Evolutionary conservation across 1,139 yeast species (phyloP).

Genomic region (Suhomyces bribrorum): DNA sequence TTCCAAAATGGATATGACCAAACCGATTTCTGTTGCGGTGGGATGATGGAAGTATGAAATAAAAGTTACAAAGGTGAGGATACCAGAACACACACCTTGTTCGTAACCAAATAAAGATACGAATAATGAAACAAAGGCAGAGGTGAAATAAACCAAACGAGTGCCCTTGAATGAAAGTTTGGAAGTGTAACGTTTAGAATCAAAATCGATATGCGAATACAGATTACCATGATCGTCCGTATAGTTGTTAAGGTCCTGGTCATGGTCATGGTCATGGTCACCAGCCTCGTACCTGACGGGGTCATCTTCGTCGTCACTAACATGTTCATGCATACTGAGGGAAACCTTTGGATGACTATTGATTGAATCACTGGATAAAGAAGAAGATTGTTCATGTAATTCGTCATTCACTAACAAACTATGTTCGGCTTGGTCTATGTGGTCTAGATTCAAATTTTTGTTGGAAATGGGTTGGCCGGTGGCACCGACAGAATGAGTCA

Average conservation of each 20-base stretch:
- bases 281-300: constrained; percentile 7
- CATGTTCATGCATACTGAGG: constrained; percentile 4
- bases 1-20: constrained; percentile 53
- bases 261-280: constrained; percentile 1
- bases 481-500: background rate
- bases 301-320: constrained; percentile 8
- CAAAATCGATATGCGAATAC: constrained; percentile 43
- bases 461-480: constrained; percentile 7
- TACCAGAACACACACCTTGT: constrained; percentile 89
- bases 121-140: constrained; percentile 79
- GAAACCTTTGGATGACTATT: constrained; percentile 9
- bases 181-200: constrained; percentile 36
- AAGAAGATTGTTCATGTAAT: background rate
- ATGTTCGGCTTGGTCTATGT: background rate
- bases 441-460: constrained; percentile 4
- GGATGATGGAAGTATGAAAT: constrained; percentile 49
- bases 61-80: constrained; percentile 52
- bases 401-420: constrained; percentile 1
- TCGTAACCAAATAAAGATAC: constrained; percentile 88
- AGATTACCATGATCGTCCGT: constrained; percentile 37
- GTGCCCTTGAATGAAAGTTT: constrained; percentile 41
- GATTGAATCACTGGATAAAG: constrained; percentile 5
- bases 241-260: constrained; percentile 1
- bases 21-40: constrained; percentile 47
- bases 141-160: constrained; percentile 65